Conservation (phyloP, 169 alveolate genomes). For the Babesia divergens region DNA sequence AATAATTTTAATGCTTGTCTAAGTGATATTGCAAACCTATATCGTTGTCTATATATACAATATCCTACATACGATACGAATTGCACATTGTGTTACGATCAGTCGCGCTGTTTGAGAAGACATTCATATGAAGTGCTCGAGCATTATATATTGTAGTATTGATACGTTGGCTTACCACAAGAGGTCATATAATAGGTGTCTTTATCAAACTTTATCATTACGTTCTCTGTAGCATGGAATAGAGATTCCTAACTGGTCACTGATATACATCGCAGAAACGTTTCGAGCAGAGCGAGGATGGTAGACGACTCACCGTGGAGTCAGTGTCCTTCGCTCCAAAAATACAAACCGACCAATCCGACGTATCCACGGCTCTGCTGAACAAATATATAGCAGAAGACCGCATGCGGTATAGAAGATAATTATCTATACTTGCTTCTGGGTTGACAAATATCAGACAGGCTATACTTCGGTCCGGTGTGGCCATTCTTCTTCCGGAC, state of each 20-base stretch:
- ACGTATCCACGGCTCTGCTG: neutral
- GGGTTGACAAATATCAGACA: neutral
- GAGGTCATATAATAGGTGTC: no score
- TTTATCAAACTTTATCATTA: no score
- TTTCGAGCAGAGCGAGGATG: constrained; percentile 45
- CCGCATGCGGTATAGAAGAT: neutral
- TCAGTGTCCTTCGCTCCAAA: constrained; percentile 57
- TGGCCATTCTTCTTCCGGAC: neutral
- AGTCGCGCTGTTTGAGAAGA: no score
- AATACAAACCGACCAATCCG: constrained; percentile 21
- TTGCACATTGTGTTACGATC: no score
- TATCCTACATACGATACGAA: no score
- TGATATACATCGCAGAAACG: constrained; percentile 56
- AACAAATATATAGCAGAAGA: neutral
- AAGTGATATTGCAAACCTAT: no score
- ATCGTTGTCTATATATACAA: no score
- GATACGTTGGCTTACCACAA: no score
- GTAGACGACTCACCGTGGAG: constrained; percentile 27
- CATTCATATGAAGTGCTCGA: no score
- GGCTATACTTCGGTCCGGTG: constrained; percentile 11
- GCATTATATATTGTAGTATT: neutral
- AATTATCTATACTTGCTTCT: neutral
- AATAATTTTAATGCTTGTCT: no score
- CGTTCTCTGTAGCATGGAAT: no score
- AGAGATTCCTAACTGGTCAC: no score